Percentiles rank a stretch among this genome's conserved stretches.
phyloP scores from a whole-genome alignment of 352 stramenopile species.

The Globisporangium spiculum region DNA sequence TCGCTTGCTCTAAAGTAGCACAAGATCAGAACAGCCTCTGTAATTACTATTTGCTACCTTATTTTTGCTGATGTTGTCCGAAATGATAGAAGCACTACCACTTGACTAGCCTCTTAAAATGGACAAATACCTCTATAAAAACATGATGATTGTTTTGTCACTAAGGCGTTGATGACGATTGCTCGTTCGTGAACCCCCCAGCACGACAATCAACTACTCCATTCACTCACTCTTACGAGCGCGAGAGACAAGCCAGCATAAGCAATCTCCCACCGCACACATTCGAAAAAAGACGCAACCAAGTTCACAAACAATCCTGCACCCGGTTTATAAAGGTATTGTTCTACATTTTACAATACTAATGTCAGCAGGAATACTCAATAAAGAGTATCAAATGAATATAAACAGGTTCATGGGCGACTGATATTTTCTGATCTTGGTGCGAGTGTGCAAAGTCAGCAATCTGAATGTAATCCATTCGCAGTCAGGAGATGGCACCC shows the following conservation, averaged over 20 bases:
- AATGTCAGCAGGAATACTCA: background rate
- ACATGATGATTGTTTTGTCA: too few species aligned
- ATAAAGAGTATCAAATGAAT: background rate
- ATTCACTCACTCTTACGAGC: too few species aligned
- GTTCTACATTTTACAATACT: background rate
- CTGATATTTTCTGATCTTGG: background rate
- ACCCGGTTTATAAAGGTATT: background rate
- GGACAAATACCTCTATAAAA: too few species aligned
- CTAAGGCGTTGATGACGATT: too few species aligned
- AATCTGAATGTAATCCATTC: too few species aligned
- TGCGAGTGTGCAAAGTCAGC: background rate
- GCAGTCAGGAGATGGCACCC: too few species aligned
- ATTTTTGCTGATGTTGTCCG: too few species aligned
- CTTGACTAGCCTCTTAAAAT: too few species aligned
- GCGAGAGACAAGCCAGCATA: background rate
- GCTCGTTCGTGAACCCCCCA: too few species aligned
- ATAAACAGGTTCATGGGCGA: background rate
- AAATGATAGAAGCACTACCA: too few species aligned
- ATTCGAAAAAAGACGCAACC: background rate
- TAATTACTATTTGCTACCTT: background rate
- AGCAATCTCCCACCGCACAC: background rate
- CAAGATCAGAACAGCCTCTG: background rate
- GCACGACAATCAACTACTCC: too few species aligned
- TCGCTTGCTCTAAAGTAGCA: background rate
- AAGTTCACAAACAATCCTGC: background rate